Evolutionary conservation across 1,284 basidiomycete species (phyloP), one percentile per base, ranked within the genome.

Genomic region (Ustilago tritici): DNA sequence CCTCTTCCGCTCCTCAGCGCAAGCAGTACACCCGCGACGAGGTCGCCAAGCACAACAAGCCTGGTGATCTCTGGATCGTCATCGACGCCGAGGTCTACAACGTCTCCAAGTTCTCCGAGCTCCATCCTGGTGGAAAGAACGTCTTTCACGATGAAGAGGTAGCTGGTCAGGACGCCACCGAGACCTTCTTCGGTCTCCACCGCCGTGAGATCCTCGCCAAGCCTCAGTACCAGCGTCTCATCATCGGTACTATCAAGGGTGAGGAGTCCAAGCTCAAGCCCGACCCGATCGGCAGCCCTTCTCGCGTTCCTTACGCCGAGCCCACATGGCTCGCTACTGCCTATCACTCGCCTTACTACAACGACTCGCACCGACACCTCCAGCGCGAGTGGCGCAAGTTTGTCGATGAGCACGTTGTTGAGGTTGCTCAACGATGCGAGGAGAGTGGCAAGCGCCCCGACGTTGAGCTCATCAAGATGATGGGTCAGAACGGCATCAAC

Each of bases 1-100:
- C 64, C 40, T 68, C 67, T 19, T 35, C 67, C 28, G 55, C 67
- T 34, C 71, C 70, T 31, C 61, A 75, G 67, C 70, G 67, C 67
- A 86, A 89, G 86, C 79, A 87, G 60, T 94, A 89, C 87, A 91
- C 91, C 2, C 84, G 90, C 38, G 92, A 90, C 49, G 94, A 96
- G 61, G 93, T 96, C 59, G 92, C 91, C 65, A 92, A 93, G 88
- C 95, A 96, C 89, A 94, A 93, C 87, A 92, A 90, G 88, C 92
- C 94, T 88, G 92, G 94, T 68, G 94, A 96, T 85, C 88, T 92
- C 65, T 95, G 94, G 94, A 93, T 96, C 23, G 91, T 94, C 75
- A 82, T 86, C 40, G 84, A 85, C 67, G 76, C 79, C 50, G 76
- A 79, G 62, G 82, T 86, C 64, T 86, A 85, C 81, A 81, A 86